These are phyloP conservation scores for Prasinococcaceae sp. DNA, from an alignment of 139 green algal species.

Conservation along the genomic window DNA sequence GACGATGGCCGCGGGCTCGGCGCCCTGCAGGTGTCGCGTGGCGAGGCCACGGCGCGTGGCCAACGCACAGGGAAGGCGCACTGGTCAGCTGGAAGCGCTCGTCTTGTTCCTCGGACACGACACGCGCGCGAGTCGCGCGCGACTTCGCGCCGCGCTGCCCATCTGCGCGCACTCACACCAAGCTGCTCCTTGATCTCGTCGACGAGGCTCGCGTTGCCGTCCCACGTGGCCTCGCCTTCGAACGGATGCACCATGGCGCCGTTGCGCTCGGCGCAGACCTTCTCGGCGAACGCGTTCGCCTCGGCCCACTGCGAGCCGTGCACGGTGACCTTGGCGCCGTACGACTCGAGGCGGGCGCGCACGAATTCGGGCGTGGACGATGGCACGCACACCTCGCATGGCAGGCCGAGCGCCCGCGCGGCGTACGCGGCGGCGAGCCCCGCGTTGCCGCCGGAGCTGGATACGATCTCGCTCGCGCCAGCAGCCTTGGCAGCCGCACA, in stretches of 20 bases:
- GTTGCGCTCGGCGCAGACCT: not conserved
- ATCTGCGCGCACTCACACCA: no score
- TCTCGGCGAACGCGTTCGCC: constrained; percentile 15
- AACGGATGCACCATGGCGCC: constrained; percentile 20
- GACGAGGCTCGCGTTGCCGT: constrained; percentile 3
- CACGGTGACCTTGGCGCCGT: constrained; percentile 20
- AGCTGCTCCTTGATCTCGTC: constrained; percentile 5
- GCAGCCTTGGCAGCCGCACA: not conserved
- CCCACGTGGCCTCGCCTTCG: constrained; percentile 17
- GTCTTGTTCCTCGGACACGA: no score
- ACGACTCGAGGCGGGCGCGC: not conserved
- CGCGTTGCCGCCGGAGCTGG: constrained; percentile 21
- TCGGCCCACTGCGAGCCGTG: constrained; percentile 14
- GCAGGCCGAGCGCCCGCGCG: constrained; percentile 9
- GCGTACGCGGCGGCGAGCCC: constrained; percentile 21
- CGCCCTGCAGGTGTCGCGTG: no score
- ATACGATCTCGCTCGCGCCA: constrained; percentile 12
- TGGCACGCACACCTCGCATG: constrained; percentile 5
- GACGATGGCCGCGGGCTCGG: constrained; percentile 10
- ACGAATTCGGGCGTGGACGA: constrained; percentile 17
- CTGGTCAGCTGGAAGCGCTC: no score
- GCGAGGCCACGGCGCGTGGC: constrained; percentile 13
- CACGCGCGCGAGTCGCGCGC: no score
- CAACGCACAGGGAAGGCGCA: not conserved
- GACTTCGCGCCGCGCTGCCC: no score